A percentile compares a stretch with the other conserved stretches of the same genome.
Evolutionary conservation across 306 rosid species (phyloP).

Genomic region (Cucumis hystrix): DNA sequence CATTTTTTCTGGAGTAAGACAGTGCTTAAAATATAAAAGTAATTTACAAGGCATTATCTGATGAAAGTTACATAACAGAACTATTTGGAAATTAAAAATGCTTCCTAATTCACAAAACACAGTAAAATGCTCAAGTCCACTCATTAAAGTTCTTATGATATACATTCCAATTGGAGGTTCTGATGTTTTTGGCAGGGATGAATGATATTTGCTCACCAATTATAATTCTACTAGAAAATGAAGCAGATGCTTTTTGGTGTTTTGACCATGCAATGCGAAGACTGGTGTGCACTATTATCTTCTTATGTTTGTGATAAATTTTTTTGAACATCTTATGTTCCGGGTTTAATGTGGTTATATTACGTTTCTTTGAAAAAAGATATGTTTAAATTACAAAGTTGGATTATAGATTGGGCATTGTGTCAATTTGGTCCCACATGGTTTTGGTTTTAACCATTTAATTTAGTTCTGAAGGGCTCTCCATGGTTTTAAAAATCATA

Average conservation of each 20-base stretch:
- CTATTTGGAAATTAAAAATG: not conserved
- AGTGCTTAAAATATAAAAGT: not conserved
- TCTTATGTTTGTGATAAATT: not conserved
- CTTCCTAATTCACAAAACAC: not conserved
- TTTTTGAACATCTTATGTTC: not conserved
- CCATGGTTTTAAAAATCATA: not conserved
- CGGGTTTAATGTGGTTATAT: not conserved
- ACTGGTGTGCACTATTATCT: conserved; percentile 43
- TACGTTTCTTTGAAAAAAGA: not conserved
- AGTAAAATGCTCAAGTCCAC: not conserved
- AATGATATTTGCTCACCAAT: conserved; percentile 93
- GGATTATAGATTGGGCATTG: not conserved
- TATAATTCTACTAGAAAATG: conserved; percentile 65
- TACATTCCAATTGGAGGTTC: not conserved
- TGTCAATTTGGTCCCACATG: not conserved
- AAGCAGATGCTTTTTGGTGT: conserved; percentile 92
- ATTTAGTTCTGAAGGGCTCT: not conserved
- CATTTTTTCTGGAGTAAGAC: too few species aligned
- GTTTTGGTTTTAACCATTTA: not conserved
- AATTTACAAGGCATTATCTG: not conserved
- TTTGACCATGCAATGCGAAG: conserved; percentile 88
- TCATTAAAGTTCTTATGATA: not conserved
- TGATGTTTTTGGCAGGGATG: conserved; percentile 52
- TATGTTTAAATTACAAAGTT: not conserved
- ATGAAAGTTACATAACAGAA: not conserved